A percentile compares a stretch with the other conserved stretches of the same genome.
Conservation (phyloP, 2,329 filamentous ascomycete genomes). For the Hortaea sp. region DNA sequence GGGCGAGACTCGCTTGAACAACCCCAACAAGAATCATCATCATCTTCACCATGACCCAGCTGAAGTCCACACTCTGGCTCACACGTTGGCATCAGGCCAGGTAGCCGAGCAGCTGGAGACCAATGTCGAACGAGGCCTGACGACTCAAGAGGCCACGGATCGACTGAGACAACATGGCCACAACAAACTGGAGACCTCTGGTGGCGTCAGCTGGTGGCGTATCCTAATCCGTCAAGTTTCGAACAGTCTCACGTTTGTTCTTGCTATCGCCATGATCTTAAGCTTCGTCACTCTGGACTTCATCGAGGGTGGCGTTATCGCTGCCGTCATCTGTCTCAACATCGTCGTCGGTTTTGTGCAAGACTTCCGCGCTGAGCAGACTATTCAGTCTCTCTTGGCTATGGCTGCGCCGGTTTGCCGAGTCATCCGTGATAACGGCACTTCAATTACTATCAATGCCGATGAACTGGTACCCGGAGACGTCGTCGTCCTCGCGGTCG, state of each 20-base stretch:
- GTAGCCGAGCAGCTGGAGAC: not conserved
- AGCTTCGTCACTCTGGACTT: slow-evolving; percentile 49
- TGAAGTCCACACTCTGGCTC: not conserved
- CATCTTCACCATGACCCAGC: not conserved
- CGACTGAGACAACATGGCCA: slow-evolving; percentile 18
- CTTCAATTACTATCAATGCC: slow-evolving; percentile 13
- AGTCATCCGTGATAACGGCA: slow-evolving; percentile 40
- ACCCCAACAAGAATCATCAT: not conserved
- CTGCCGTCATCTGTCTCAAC: slow-evolving; percentile 48
- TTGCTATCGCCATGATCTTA: slow-evolving; percentile 49
- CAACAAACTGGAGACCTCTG: slow-evolving; percentile 21
- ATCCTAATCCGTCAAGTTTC: slow-evolving; percentile 28
- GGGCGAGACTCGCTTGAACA: not conserved
- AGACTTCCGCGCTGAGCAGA: slow-evolving; percentile 51
- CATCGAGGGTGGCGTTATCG: slow-evolving; percentile 51
- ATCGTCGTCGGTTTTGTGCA: slow-evolving; percentile 51
- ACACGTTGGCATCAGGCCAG: not conserved
- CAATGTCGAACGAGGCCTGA: slow-evolving; percentile 11
- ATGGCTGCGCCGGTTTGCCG: slow-evolving; percentile 47
- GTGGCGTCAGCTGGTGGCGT: slow-evolving; percentile 20
- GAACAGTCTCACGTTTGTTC: slow-evolving; percentile 30
- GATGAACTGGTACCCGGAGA: slow-evolving; percentile 62
- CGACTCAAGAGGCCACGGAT: slow-evolving; percentile 9
- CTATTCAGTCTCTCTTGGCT: slow-evolving; percentile 46
- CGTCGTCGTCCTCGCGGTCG: slow-evolving; percentile 56